Conservation (phyloP, 1,139 yeast genomes). For the Pichia sp. region DNA sequence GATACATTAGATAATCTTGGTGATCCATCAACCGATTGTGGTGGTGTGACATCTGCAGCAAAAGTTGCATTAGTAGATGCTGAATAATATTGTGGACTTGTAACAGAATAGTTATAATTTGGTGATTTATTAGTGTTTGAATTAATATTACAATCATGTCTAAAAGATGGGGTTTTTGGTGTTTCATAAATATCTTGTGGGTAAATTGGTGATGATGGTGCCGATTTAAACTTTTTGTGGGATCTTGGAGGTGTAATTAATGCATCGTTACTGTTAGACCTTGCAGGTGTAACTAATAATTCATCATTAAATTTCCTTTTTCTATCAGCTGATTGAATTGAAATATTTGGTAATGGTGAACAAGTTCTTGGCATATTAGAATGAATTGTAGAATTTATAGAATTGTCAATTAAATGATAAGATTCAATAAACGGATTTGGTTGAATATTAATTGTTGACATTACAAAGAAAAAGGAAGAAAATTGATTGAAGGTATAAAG, state of each 20-base stretch:
- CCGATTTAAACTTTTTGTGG: constrained; percentile 24
- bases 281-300: constrained; percentile 8
- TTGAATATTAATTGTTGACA: constrained; percentile 6
- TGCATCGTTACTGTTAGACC: constrained; percentile 1
- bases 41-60: constrained; percentile 25
- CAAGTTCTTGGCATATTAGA: constrained; percentile 16
- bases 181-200: constrained; percentile 12
- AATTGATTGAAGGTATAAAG: not conserved
- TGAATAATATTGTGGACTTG: constrained; percentile 17
- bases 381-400: not conserved
- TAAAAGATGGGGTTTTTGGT: constrained; percentile 23
- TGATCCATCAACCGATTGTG: constrained; percentile 33
- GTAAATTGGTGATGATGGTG: constrained; percentile 27
- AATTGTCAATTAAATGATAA: not conserved
- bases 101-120: constrained; percentile 13
- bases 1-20: constrained; percentile 27
- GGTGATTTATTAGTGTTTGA: not conserved
- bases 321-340: constrained; percentile 7
- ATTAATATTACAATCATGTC: constrained; percentile 5
- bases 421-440: constrained; percentile 10
- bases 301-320: constrained; percentile 18
- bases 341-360: constrained; percentile 8
- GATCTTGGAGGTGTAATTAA: constrained; percentile 18
- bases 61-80: constrained; percentile 1
- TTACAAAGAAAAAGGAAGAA: not conserved